Conservation (phyloP, 257 asterid genomes). For the Thymus quinquecostatus region DNA sequence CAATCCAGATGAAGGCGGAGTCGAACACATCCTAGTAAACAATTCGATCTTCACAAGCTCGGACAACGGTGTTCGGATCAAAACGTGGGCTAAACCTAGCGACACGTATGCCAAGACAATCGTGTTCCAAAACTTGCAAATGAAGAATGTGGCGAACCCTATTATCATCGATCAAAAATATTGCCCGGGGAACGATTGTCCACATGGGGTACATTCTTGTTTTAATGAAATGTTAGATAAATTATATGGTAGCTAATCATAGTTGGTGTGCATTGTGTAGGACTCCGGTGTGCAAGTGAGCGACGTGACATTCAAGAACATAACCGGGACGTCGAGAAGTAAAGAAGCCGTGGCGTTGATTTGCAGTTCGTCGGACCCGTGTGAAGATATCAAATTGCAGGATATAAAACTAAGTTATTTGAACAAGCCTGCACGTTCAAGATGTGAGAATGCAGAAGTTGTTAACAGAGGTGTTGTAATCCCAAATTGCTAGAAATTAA, state of each 20-base stretch:
- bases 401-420: background rate
- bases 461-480: background rate
- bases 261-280: too few species aligned
- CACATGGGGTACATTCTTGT: background rate
- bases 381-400: background rate
- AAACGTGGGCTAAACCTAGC: background rate
- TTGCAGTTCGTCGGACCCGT: background rate
- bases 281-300: slow-evolving; percentile 1
- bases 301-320: background rate
- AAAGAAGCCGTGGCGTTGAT: background rate
- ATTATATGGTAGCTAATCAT: too few species aligned
- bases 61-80: slow-evolving; percentile 9
- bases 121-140: background rate
- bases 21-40: background rate
- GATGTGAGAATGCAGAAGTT: slow-evolving; percentile 1
- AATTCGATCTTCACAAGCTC: background rate
- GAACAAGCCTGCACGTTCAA: background rate
- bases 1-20: background rate
- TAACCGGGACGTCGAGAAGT: background rate
- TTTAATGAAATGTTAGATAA: too few species aligned
- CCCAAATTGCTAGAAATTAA: background rate
- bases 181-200: background rate
- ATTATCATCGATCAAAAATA: slow-evolving; percentile 2
- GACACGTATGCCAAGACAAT: background rate
- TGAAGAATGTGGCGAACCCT: background rate